Conservation (phyloP, 1,284 basidiomycete genomes). For the Rugosomyces carneus region DNA sequence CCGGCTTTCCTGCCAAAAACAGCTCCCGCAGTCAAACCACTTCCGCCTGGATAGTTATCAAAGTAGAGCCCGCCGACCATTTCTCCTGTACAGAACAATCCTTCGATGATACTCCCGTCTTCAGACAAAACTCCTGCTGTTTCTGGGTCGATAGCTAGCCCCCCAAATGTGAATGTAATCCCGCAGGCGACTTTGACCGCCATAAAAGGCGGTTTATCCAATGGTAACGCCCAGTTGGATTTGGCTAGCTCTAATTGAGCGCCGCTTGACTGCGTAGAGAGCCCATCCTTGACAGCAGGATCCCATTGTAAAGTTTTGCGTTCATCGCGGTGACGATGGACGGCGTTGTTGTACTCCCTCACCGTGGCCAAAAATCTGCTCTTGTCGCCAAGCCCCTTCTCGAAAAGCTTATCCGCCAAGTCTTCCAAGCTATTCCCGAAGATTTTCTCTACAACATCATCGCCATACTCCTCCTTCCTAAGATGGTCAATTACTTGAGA, state of each 20-base stretch:
- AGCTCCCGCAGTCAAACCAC: conserved; percentile 59
- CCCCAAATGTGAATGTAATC: conserved; percentile 68
- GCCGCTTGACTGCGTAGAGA: conserved; percentile 40
- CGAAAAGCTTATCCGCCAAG: conserved; percentile 41
- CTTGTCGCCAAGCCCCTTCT: conserved; percentile 40
- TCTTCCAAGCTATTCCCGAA: conserved; percentile 42
- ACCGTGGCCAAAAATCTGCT: conserved; percentile 41
- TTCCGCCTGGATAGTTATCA: conserved; percentile 62
- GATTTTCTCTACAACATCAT: conserved; percentile 51
- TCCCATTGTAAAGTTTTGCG: conserved; percentile 40
- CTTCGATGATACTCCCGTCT: conserved; percentile 36
- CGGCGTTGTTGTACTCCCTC: conserved; percentile 44
- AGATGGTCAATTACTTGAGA: conserved; percentile 36
- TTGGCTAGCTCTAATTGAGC: conserved; percentile 27
- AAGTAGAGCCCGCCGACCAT: conserved; percentile 61
- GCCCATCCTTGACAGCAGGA: conserved; percentile 56
- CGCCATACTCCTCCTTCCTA: conserved; percentile 58
- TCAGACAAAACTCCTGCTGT: conserved; percentile 47
- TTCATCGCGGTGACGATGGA: conserved; percentile 30
- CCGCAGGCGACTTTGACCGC: conserved; percentile 64
- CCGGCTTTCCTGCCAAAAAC: conserved; percentile 64
- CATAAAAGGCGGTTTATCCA: conserved; percentile 49
- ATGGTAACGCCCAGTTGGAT: conserved; percentile 57
- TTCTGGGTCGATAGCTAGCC: conserved; percentile 49
- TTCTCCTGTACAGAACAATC: conserved; percentile 61